Base-by-base conservation (phyloP, 2,329 filamentous ascomycete species). In the Neonectria hederae region DNA sequence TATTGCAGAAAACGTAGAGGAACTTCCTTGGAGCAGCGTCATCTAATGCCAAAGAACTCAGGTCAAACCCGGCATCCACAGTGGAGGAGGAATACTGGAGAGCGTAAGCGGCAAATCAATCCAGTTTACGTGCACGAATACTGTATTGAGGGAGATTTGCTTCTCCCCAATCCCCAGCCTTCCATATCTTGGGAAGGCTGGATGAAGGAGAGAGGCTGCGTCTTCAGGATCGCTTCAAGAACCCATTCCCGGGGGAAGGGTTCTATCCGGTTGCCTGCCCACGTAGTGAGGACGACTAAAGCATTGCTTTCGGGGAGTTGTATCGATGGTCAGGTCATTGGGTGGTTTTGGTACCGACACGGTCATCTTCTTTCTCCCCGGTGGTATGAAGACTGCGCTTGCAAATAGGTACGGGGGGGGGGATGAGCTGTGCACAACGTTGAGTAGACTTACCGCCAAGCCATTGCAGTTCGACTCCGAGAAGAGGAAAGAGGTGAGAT, bases 401-500 rank as follows among this genome's bases (percentile, higher is more conserved):
- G 32, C 56, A 21, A 38, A 62, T 54, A 57, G 32, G 46, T 43
- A 48, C 21, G 45, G 19, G 67, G 56, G 67, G 56, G 40, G 53
- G 43, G 51, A 26, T 54, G 60, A 67, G 57, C 54, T 63, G 62
- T 55, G 51, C 70, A 64, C 49, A 54, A 59, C 48, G 54, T 62
- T 38, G 35, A 53, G 30, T 10, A 19, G 35, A 79, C 79, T 78
- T 76, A 82, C 80, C 71, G 74, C 62, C 22, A 82, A 57, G 32
- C 74, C 72, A 14, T 67, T 70, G 63, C 93, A 94, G 77, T 98
- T 92, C 2, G 80, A 78, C 65, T 89, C 84, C 0, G 85, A 79
- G 48, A 98, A 80, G 24, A 97, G 80, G 66, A 99, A 90, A 11
- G 90, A 92, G 30, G 89, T 89, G 48, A 94, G 82, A 75, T 97